phyloP scores from a whole-genome alignment of 2,329 filamentous ascomycete genomes.

The Aspergillus eucalypticola region DNA sequence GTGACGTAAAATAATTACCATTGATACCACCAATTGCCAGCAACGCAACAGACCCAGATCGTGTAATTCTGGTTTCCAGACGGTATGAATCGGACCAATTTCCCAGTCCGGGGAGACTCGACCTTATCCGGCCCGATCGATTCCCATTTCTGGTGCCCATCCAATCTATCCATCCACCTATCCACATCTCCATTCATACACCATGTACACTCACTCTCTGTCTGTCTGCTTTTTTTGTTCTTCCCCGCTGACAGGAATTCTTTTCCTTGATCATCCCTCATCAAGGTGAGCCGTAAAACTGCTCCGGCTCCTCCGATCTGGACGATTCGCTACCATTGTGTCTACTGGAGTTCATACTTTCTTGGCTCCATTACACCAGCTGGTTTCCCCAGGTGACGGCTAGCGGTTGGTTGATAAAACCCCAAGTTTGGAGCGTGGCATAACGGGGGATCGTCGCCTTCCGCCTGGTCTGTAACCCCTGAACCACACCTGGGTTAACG shows the following conservation, averaged over 20 bases:
- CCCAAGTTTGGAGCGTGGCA: constrained; percentile 15
- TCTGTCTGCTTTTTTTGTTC: background rate
- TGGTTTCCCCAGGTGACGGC: constrained; percentile 8
- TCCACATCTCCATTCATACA: too few relatives aligned
- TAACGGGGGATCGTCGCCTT: constrained; percentile 20
- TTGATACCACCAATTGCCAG: constrained; percentile 20
- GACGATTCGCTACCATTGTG: background rate
- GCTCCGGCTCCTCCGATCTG: background rate
- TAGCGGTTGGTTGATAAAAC: constrained; percentile 11
- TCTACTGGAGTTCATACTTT: background rate
- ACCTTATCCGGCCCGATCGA: background rate
- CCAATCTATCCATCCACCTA: background rate
- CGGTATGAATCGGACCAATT: constrained; percentile 19
- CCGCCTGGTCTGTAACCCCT: constrained; percentile 19
- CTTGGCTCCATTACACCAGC: background rate
- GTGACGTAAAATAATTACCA: constrained; percentile 37
- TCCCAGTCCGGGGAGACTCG: constrained; percentile 14
- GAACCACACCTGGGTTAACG: constrained; percentile 16
- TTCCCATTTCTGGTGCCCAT: constrained; percentile 2
- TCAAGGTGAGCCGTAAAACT: background rate
- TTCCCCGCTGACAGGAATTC: background rate
- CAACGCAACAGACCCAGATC: background rate
- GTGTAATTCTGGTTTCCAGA: constrained; percentile 15
- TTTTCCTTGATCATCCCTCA: background rate
- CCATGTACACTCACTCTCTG: background rate